phyloP scores from a whole-genome alignment of 2,329 filamentous ascomycete genomes.

The Aspergillus sp. region DNA sequence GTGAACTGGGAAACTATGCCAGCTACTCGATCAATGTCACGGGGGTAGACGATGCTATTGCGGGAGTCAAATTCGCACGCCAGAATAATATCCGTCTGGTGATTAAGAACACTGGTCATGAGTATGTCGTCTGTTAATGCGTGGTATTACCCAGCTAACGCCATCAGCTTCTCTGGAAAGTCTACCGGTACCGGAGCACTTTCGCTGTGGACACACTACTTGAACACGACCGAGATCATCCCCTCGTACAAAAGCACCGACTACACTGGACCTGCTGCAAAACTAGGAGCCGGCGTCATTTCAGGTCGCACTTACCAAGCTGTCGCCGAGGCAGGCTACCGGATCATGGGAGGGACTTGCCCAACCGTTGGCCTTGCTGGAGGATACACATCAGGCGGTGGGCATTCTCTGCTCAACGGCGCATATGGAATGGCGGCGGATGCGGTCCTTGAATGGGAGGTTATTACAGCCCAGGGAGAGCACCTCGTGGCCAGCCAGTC shows the following conservation, averaged over 20 bases:
- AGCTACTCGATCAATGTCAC: neutral
- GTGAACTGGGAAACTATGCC: neutral
- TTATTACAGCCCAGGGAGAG: neutral
- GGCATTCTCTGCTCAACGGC: neutral
- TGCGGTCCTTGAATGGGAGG: neutral
- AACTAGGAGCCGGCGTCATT: neutral
- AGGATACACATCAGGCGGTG: neutral
- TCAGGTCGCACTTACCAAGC: neutral
- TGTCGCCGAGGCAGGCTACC: neutral
- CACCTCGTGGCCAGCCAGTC: neutral
- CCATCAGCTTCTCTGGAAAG: neutral
- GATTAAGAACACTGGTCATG: slow-evolving; percentile 60
- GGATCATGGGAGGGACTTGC: neutral
- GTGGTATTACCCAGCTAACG: neutral
- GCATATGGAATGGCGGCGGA: neutral
- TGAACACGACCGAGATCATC: neutral
- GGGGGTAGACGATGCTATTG: neutral
- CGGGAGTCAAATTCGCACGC: neutral
- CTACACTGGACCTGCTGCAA: neutral
- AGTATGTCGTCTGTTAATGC: slow-evolving; percentile 29
- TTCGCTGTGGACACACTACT: neutral
- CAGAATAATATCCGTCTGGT: slow-evolving; percentile 37
- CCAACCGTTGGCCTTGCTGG: neutral
- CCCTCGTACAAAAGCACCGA: neutral
- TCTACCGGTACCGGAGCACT: neutral